Conservation (phyloP, 1,284 basidiomycete species). For the Cryptococcus amylolentus region DNA sequence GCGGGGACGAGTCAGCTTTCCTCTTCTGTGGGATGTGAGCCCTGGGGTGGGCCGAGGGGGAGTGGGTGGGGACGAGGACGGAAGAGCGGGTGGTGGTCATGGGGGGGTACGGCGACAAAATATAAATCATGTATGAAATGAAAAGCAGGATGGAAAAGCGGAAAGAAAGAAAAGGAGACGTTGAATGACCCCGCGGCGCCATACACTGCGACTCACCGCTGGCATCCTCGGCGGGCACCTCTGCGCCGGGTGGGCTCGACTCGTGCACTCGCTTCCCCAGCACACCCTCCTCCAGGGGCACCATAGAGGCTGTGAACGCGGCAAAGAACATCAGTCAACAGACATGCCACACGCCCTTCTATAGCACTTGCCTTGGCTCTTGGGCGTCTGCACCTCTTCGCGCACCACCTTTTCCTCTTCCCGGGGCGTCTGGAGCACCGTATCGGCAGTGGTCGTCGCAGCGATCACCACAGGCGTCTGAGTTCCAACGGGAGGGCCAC, state of each 20-base stretch:
- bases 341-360: background rate
- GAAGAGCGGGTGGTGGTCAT: no score
- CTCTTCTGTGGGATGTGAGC: background rate
- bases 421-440: background rate
- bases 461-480: no score
- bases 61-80: background rate
- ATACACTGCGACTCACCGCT: background rate
- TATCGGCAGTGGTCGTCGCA: background rate
- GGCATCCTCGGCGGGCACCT: background rate
- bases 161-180: background rate
- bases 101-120: no score
- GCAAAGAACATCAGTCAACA: background rate
- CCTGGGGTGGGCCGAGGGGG: background rate
- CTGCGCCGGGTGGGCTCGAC: background rate
- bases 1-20: background rate
- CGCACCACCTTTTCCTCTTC: background rate
- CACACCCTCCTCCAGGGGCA: background rate
- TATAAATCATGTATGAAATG: no score
- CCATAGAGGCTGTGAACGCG: background rate
- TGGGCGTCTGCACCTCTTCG: background rate
- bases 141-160: background rate
- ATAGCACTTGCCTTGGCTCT: background rate
- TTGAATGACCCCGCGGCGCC: background rate
- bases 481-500: no score
- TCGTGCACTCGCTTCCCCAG: conserved; percentile 1